A percentile compares a stretch with the other conserved stretches of the same genome.
These are phyloP conservation scores for Astrephomene gubernaculifera DNA, from an alignment of 139 green algal genomes.

Conservation along the genomic window DNA sequence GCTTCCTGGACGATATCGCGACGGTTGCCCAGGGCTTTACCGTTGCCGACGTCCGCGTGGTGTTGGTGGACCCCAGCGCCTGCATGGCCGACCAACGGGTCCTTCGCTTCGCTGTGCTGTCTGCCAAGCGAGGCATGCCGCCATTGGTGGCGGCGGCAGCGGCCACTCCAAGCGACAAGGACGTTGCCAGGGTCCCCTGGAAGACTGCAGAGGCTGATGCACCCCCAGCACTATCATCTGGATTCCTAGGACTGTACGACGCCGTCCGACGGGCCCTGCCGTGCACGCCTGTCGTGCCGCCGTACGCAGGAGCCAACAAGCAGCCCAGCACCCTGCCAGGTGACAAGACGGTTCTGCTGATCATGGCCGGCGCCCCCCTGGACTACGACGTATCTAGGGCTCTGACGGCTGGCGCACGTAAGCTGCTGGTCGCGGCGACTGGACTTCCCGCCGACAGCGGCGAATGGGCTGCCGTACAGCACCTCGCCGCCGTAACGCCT, in stretches of 20 bases:
- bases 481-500: not conserved
- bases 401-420: not conserved
- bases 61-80: not conserved
- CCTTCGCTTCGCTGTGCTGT: conserved; percentile 10
- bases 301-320: not conserved
- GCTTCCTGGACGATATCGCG: not conserved
- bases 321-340: not conserved
- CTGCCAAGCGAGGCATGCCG: conserved; percentile 14
- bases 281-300: not conserved
- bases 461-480: not conserved
- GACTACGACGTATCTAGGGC: not conserved
- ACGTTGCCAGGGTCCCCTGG: not conserved
- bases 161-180: not conserved
- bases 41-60: not conserved
- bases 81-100: not conserved
- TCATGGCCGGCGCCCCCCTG: not conserved
- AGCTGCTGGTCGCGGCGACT: not conserved
- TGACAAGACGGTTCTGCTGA: not conserved
- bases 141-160: not conserved
- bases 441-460: not conserved
- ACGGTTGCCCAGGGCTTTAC: not conserved
- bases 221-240: not conserved
- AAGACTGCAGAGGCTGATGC: not conserved
- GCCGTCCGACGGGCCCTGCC: conserved; percentile 2
- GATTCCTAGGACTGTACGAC: not conserved